Evolutionary conservation across 2,329 filamentous ascomycete species (phyloP).

Genomic region (Sporothrix globosa): DNA sequence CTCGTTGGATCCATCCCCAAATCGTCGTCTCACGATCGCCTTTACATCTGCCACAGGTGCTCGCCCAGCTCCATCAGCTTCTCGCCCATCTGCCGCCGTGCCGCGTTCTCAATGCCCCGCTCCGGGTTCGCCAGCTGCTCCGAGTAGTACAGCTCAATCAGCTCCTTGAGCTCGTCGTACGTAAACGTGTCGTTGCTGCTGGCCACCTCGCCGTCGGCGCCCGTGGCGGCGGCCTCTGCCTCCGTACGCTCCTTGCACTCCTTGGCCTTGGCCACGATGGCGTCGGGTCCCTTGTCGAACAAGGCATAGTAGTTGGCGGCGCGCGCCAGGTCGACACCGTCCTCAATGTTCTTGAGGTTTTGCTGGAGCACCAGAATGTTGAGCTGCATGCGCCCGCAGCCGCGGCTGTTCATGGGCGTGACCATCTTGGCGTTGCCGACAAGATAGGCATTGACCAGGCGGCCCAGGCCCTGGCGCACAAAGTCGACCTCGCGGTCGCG

Average conservation of each 20-base stretch:
- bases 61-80: constrained; percentile 72
- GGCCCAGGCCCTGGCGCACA: constrained; percentile 73
- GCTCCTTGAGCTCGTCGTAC: constrained; percentile 67
- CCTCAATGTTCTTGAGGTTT: constrained; percentile 91
- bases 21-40: not conserved
- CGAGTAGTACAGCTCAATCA: constrained; percentile 70
- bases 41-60: constrained; percentile 66
- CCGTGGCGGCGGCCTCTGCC: constrained; percentile 44
- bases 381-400: constrained; percentile 84
- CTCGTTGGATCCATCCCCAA: not conserved
- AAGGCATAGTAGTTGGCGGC: constrained; percentile 70
- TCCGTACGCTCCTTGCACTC: constrained; percentile 46
- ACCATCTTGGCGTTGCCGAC: constrained; percentile 72
- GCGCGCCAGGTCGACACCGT: constrained; percentile 64
- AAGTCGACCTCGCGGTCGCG: constrained; percentile 72
- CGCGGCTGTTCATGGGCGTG: constrained; percentile 80
- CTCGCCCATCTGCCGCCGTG: constrained; percentile 70
- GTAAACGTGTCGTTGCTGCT: constrained; percentile 53
- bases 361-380: constrained; percentile 96
- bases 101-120: constrained; percentile 67
- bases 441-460: constrained; percentile 78
- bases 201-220: constrained; percentile 34
- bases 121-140: constrained; percentile 68
- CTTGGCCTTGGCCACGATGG: constrained; percentile 65
- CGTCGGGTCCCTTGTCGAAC: constrained; percentile 67